Percentiles rank a stretch among this genome's conserved stretches.
These are phyloP conservation scores for Ogataea hybrid DNA, from an alignment of 1,139 yeast genomes.

Conservation along the genomic window DNA sequence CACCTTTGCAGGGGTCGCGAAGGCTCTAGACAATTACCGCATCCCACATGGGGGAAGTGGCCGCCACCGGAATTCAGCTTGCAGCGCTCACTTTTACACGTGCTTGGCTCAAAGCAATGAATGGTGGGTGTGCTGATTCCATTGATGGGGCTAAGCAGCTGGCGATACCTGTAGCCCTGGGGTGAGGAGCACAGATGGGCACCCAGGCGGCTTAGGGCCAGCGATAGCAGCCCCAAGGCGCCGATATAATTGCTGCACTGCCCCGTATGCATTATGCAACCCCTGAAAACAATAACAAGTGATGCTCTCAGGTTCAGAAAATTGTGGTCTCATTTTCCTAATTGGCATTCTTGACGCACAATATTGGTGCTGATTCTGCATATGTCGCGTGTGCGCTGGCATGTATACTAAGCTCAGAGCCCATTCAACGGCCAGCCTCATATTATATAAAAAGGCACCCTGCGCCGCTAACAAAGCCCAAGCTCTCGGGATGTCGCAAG, in stretches of 20 bases:
- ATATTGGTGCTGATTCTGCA: not conserved
- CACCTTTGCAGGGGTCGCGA: not conserved
- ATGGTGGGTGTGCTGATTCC: not conserved
- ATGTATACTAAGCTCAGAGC: not conserved
- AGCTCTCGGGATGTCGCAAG: not conserved
- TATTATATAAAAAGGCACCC: not conserved
- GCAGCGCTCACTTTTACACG: not conserved
- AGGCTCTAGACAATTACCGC: not conserved
- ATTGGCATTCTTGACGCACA: not conserved
- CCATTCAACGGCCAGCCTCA: not conserved
- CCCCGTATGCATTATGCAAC: not conserved
- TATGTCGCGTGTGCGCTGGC: not conserved
- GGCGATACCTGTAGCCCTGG: not conserved
- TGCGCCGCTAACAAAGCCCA: not conserved
- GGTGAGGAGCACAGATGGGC: not conserved
- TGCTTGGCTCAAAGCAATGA: not conserved
- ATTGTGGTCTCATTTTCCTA: not conserved
- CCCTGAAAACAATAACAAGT: not conserved
- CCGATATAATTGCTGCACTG: not conserved
- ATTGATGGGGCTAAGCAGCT: not conserved
- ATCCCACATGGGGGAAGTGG: not conserved
- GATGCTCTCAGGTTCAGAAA: not conserved
- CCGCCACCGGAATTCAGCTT: not conserved
- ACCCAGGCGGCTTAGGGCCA: not conserved
- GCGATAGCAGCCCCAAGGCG: not conserved